Percentiles rank a stretch among this genome's conserved stretches.
Conservation (phyloP, 2,329 filamentous ascomycete species). For the Hortaea sp. region DNA sequence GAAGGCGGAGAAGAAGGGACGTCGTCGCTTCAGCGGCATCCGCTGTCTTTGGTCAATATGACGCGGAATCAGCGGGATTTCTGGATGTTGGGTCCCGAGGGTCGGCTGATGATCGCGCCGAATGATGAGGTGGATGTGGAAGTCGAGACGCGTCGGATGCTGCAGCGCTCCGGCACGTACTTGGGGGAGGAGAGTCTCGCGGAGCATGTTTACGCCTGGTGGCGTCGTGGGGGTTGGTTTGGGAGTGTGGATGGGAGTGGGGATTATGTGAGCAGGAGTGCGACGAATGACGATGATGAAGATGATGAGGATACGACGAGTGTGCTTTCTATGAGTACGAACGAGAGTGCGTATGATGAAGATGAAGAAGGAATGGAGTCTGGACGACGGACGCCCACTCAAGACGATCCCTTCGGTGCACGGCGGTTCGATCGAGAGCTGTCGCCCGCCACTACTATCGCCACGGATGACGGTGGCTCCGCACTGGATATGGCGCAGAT, state of each 20-base stretch:
- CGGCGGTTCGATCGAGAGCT: slow-evolving; percentile 31
- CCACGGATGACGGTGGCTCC: slow-evolving; percentile 22
- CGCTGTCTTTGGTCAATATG: slow-evolving; percentile 1
- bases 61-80: slow-evolving; percentile 33
- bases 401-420: slow-evolving; percentile 42
- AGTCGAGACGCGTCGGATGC: slow-evolving; percentile 58
- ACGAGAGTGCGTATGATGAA: slow-evolving; percentile 32
- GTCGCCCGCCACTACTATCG: slow-evolving; percentile 40
- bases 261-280: slow-evolving; percentile 52
- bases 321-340: slow-evolving; percentile 56
- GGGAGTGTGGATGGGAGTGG: slow-evolving; percentile 72
- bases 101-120: slow-evolving; percentile 45
- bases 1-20: slow-evolving; percentile 1
- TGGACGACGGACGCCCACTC: slow-evolving; percentile 63
- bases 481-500: slow-evolving; percentile 35
- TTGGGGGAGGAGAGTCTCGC: slow-evolving; percentile 60
- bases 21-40: background rate
- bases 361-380: slow-evolving; percentile 39
- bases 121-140: slow-evolving; percentile 70
- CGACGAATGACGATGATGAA: slow-evolving; percentile 33
- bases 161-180: slow-evolving; percentile 34
- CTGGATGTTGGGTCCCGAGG: slow-evolving; percentile 42
- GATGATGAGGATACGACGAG: slow-evolving; percentile 71
- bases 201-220: slow-evolving; percentile 70
- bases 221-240: slow-evolving; percentile 75